Percentiles rank a stretch among this genome's conserved stretches.
phyloP scores from a whole-genome alignment of 108 stramenopile species.

The Nitzschia sp. region DNA sequence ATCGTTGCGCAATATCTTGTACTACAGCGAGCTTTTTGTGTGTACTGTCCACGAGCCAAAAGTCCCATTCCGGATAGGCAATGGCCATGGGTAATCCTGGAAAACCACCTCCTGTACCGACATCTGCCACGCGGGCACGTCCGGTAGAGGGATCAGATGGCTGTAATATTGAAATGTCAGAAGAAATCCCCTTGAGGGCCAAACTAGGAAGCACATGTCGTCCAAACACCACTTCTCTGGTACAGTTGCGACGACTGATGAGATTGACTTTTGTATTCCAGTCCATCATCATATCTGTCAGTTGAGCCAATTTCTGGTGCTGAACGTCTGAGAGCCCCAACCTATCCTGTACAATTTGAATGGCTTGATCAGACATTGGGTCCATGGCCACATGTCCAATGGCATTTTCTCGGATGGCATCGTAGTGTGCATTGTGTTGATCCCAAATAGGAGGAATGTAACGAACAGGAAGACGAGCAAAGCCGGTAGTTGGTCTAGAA shows the following conservation, averaged over 20 bases:
- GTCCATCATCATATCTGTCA: conserved; percentile 57
- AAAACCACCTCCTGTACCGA: conserved; percentile 87
- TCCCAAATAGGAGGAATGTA: no score
- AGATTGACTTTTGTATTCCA: conserved; percentile 89
- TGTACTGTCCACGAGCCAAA: conserved; percentile 77
- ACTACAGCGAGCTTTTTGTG: conserved; percentile 81
- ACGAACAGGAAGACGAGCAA: no score
- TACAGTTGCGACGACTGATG: conserved; percentile 73
- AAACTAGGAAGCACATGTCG: conserved; percentile 78
- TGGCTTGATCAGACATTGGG: conserved; percentile 39
- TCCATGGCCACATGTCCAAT: conserved; percentile 41
- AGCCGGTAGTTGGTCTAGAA: no score
- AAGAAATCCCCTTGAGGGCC: conserved; percentile 46
- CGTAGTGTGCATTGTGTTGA: background rate
- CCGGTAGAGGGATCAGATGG: background rate
- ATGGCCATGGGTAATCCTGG: conserved; percentile 89
- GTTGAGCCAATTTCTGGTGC: conserved; percentile 51
- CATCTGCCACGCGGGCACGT: conserved; percentile 51
- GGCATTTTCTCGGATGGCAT: background rate
- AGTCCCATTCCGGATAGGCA: conserved; percentile 58
- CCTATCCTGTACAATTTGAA: conserved; percentile 17
- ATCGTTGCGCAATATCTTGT: conserved; percentile 66
- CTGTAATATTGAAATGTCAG: background rate
- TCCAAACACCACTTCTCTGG: conserved; percentile 62
- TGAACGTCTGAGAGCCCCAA: conserved; percentile 36